A percentile compares a stretch with the other conserved stretches of the same genome.
Evolutionary conservation across 228 moss, liverwort and hornwort species (phyloP).

Genomic region (Sphagnum fallax): DNA sequence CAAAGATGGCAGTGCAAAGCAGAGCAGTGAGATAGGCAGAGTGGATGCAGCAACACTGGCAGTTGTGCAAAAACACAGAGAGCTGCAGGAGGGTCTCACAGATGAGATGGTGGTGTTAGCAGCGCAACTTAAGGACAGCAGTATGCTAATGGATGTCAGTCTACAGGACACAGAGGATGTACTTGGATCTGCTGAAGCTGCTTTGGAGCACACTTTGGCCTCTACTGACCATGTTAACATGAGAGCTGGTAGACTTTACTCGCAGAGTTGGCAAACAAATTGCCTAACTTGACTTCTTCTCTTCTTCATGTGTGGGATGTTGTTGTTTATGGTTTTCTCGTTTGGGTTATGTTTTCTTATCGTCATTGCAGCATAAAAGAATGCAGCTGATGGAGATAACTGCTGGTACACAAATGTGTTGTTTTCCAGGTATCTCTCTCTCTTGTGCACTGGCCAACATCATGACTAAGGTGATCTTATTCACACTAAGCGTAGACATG

Average conservation of each 20-base stretch:
- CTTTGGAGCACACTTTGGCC: conserved; percentile 75
- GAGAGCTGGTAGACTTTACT: conserved; percentile 61
- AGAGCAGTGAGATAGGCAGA: conserved; percentile 12
- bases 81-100: conserved; percentile 83
- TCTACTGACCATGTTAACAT: conserved; percentile 74
- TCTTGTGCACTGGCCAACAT: too few species aligned
- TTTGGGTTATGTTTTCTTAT: conserved; percentile 39
- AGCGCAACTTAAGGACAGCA: conserved; percentile 78
- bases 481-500: too few species aligned
- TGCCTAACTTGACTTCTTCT: conserved; percentile 82
- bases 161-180: conserved; percentile 73
- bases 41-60: conserved; percentile 50
- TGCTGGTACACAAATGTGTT: too few species aligned
- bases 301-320: conserved; percentile 66
- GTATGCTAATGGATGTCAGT: conserved; percentile 74
- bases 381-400: neutral
- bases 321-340: conserved; percentile 92
- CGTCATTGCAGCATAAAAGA: neutral
- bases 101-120: conserved; percentile 82
- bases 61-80: conserved; percentile 59
- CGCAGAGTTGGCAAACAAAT: conserved; percentile 72
- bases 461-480: too few species aligned
- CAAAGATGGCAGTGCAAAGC: conserved; percentile 17
- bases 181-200: conserved; percentile 66
- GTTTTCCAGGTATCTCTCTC: too few species aligned